Conservation (phyloP, 78 protist genomes). For the Pigoraptor vietnamica region DNA sequence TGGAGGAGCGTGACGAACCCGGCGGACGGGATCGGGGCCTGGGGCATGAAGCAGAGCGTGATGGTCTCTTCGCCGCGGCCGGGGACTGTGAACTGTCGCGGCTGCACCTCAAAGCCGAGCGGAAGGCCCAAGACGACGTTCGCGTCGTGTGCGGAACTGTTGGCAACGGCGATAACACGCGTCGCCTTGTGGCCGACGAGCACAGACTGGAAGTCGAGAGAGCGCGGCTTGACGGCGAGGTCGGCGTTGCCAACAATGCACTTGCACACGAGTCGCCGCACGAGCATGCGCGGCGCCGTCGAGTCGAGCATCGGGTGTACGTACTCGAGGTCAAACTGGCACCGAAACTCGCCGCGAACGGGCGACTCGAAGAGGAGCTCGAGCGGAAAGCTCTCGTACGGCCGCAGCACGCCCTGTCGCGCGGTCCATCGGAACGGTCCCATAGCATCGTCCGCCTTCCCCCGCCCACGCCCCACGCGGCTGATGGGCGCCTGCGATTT, state of each 20-base stretch:
- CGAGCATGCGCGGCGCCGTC: not conserved
- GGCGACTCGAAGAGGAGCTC: not conserved
- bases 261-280: not conserved
- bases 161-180: not conserved
- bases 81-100: not conserved
- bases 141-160: not conserved
- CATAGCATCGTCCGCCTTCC: not conserved
- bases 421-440: not conserved
- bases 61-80: not conserved
- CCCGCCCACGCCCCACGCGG: not conserved
- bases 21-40: not conserved
- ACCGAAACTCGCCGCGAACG: not conserved
- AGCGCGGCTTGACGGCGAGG: not conserved
- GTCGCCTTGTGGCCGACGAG: not conserved
- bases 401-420: not conserved
- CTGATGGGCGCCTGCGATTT: not conserved
- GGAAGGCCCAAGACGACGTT: not conserved
- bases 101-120: not conserved
- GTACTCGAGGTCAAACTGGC: not conserved
- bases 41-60: not conserved
- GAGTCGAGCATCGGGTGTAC: not conserved
- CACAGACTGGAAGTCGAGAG: not conserved
- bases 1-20: not conserved
- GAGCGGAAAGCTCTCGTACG: not conserved
- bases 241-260: not conserved